Percentiles rank a stretch among this genome's conserved stretches.
Conservation (phyloP, 371 early-diverging fungal genomes). For the Apophysomyces sp. region DNA sequence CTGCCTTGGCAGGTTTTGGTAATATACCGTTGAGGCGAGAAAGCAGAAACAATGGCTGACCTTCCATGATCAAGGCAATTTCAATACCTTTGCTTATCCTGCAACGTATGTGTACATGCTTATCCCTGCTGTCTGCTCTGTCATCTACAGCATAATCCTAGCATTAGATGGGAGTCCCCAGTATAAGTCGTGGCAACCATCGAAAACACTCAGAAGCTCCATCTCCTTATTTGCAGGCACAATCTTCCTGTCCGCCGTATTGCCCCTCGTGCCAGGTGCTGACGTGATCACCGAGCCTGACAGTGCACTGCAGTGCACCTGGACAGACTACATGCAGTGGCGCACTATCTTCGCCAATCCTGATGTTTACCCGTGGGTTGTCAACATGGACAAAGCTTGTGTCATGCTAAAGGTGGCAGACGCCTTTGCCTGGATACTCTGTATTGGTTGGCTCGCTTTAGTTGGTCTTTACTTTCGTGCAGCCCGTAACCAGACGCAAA, state of each 20-base stretch:
- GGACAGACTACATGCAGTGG: constrained; percentile 47
- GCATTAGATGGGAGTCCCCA: constrained; percentile 32
- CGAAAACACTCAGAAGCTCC: constrained; percentile 27
- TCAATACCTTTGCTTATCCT: constrained; percentile 38
- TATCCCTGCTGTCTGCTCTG: constrained; percentile 26
- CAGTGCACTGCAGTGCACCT: constrained; percentile 26
- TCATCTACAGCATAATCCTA: constrained; percentile 33
- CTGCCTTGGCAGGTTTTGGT: constrained; percentile 38
- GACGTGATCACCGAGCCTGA: constrained; percentile 37
- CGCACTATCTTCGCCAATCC: constrained; percentile 28
- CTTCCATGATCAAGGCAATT: constrained; percentile 23
- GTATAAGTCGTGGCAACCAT: constrained; percentile 41
- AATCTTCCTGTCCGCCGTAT: constrained; percentile 26
- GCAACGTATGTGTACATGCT: constrained; percentile 47
- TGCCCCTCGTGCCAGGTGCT: constrained; percentile 34
- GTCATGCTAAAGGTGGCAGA: constrained; percentile 27
- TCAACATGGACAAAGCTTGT: constrained; percentile 38
- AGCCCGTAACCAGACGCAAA: not conserved
- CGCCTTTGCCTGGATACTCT: constrained; percentile 32
- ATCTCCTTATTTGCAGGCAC: constrained; percentile 22
- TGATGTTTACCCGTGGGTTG: constrained; percentile 38
- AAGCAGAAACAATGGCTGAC: not conserved
- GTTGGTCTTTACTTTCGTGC: constrained; percentile 21
- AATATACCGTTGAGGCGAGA: not conserved
- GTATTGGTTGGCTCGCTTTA: constrained; percentile 24